Percentiles rank a stretch among this genome's conserved stretches.
These are phyloP conservation scores for Aureobasidium sp. DNA, from an alignment of 2,329 filamentous ascomycete genomes.

Conservation along the genomic window DNA sequence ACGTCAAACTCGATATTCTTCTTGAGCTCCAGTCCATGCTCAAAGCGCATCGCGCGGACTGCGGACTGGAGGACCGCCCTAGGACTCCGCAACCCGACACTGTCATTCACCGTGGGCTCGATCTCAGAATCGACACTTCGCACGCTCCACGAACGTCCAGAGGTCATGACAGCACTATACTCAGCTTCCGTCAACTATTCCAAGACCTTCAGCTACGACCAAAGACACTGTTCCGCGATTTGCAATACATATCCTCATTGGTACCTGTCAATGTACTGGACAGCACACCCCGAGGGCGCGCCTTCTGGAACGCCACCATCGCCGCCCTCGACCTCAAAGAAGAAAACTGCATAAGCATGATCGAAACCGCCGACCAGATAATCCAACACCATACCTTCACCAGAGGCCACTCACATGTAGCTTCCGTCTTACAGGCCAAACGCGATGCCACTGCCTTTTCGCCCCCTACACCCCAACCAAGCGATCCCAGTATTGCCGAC, in stretches of 20 bases:
- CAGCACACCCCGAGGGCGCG: conserved; percentile 53
- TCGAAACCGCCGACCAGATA: conserved; percentile 64
- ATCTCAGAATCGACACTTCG: conserved; percentile 6
- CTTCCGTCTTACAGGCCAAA: conserved; percentile 25
- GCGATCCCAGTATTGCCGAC: conserved; percentile 40
- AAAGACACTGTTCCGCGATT: conserved; percentile 39
- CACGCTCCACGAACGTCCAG: neutral
- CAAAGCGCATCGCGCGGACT: neutral
- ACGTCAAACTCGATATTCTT: conserved; percentile 73
- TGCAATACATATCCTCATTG: conserved; percentile 52
- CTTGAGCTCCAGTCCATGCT: conserved; percentile 70
- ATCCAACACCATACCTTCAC: conserved; percentile 61
- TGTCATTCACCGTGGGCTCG: neutral
- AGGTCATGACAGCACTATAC: conserved; percentile 5
- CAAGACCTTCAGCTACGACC: conserved; percentile 36
- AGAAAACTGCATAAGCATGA: conserved; percentile 76
- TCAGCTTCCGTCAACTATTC: conserved; percentile 30
- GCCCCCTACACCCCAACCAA: conserved; percentile 11
- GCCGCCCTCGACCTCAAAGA: conserved; percentile 84
- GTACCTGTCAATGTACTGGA: conserved; percentile 50
- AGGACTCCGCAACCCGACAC: neutral
- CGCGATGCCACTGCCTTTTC: conserved; percentile 24
- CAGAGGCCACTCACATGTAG: conserved; percentile 34
- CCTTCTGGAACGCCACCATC: conserved; percentile 83
- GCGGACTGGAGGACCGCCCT: neutral